Conservation (phyloP, 805 yeast genomes). For the Hanseniaspora thailandica region DNA sequence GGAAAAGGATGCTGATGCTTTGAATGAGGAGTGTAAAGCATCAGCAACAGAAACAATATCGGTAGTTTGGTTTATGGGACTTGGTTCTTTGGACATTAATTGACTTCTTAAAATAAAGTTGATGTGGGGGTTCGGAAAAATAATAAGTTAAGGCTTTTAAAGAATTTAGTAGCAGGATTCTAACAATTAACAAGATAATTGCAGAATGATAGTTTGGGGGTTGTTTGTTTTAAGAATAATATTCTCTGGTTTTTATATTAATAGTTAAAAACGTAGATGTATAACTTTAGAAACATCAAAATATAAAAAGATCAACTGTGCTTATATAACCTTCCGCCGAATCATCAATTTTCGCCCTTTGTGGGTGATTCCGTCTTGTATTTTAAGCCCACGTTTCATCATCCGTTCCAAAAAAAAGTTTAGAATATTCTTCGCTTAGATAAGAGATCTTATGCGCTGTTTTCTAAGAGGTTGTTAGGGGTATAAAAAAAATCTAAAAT, state of each 20-base stretch:
- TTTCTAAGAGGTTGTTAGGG: neutral
- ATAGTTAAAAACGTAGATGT: neutral
- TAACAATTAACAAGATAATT: neutral
- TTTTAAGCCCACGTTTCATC: no score
- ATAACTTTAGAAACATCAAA: no score
- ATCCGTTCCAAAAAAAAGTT: neutral
- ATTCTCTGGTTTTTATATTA: neutral
- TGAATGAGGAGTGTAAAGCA: constrained; percentile 25
- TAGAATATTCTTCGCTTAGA: neutral
- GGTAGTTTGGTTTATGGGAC: constrained; percentile 19
- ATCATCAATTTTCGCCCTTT: no score
- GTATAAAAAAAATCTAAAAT: no score
- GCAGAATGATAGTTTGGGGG: neutral
- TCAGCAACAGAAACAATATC: constrained; percentile 23
- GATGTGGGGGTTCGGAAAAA: neutral
- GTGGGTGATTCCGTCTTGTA: no score
- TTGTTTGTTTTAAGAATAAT: no score
- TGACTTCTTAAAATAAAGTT: no score
- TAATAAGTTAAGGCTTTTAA: neutral
- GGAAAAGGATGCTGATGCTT: constrained; percentile 22
- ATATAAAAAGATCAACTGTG: no score
- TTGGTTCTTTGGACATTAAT: constrained; percentile 13
- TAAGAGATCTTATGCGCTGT: neutral
- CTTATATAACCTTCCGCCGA: no score
- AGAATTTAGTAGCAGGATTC: neutral